Evolutionary conservation across 176 grass and related monocot genomes (phyloP), one percentile per base, ranked within the genome.

Genomic region (Typha latifolia): DNA sequence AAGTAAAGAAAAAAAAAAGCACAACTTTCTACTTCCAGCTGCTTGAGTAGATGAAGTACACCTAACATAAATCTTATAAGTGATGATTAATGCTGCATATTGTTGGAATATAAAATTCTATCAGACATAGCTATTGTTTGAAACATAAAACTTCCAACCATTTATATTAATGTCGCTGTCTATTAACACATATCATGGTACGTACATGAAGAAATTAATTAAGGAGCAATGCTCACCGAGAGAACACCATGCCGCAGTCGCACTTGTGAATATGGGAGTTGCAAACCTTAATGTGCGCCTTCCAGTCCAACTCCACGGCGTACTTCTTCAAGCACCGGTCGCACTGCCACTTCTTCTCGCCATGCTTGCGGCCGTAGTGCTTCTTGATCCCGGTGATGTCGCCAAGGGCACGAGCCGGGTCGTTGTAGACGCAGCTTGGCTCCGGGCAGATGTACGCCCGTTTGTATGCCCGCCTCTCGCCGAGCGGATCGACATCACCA

Each of bases 281-380:
- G 48, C 71, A 74, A 62, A 32, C 63, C 71, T 74, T 74, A 26
- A 62, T 31, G 23, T 74, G 71, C 22, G 71, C 71, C 48, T 64
- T 74, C 71, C 71, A 73, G 59, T 73, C 71, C 12, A 61, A 73
- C 71, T 73, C 61, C 22, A 73, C 71, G 47, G 71, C 71, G 43
- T 73, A 73, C 47, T 48, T 47, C 71, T 73, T 73, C 47, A 61
- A 63, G 71, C 71, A 73, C 59, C 63, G 62, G 71, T 73, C 59
- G 47, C 71, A 73, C 71, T 73, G 62, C 71, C 71, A 73, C 59
- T 73, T 73, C 71, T 73, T 73, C 71, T 73, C 71, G 3, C 71
- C 71, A 12, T 73, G 71, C 71, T 73, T 73, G 6, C 71, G 71
- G 61, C 59, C 62, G 59, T 12, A 73, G 59, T 73, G 71, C 47